phyloP scores from a whole-genome alignment of 1,139 yeast genomes.

The Candida albicans region DNA sequence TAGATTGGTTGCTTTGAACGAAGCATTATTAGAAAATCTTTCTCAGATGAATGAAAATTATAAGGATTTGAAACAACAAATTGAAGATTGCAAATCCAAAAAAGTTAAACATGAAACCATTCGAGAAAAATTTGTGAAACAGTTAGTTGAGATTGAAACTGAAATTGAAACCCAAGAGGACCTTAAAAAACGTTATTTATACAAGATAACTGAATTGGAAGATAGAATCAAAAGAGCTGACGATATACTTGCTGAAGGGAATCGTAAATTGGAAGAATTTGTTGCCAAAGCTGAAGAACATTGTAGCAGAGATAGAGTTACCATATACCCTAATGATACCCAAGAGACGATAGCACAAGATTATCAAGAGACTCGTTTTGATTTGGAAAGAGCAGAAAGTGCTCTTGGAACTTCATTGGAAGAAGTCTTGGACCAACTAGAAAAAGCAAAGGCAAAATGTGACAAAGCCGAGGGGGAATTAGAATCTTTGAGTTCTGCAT shows the following conservation, averaged over 20 bases:
- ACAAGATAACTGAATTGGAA: slow-evolving; percentile 10
- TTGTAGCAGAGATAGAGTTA: slow-evolving; percentile 32
- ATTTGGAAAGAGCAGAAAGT: slow-evolving; percentile 39
- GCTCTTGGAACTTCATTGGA: slow-evolving; percentile 37
- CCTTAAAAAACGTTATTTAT: slow-evolving; percentile 16
- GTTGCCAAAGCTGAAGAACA: slow-evolving; percentile 30
- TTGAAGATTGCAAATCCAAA: slow-evolving; percentile 10
- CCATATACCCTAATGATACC: slow-evolving; percentile 32
- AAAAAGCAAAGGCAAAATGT: slow-evolving; percentile 23
- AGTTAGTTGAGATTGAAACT: slow-evolving; percentile 15
- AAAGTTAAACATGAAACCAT: not conserved
- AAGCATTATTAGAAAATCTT: slow-evolving; percentile 29
- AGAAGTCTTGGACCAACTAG: slow-evolving; percentile 37
- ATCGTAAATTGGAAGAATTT: slow-evolving; percentile 21
- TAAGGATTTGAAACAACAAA: slow-evolving; percentile 9
- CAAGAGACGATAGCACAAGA: slow-evolving; percentile 38
- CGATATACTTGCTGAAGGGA: slow-evolving; percentile 19
- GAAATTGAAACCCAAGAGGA: slow-evolving; percentile 12
- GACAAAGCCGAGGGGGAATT: slow-evolving; percentile 30
- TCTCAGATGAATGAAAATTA: slow-evolving; percentile 2
- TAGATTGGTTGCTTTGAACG: slow-evolving; percentile 27
- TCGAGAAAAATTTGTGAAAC: slow-evolving; percentile 5
- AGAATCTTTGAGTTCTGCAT: slow-evolving; percentile 24
- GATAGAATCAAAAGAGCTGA: slow-evolving; percentile 13
- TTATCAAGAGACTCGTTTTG: slow-evolving; percentile 30